Percentiles rank a stretch among this genome's conserved stretches.
Conservation (phyloP, 2,329 filamentous ascomycete genomes). For the Graphiopsis chlorocephala region DNA sequence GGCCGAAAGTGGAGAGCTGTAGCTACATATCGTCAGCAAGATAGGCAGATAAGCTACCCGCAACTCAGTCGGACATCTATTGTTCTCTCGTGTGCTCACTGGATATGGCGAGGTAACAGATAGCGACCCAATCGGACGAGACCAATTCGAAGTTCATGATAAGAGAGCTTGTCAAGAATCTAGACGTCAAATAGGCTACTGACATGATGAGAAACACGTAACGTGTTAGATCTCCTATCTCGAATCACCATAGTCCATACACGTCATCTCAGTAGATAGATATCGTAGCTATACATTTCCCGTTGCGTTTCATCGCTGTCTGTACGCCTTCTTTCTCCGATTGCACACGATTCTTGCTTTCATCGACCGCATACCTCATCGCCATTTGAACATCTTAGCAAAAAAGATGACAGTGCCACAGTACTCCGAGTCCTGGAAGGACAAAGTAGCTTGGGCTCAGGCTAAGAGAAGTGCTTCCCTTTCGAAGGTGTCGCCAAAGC, state of each 20-base stretch:
- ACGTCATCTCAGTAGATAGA: not conserved
- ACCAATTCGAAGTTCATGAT: not conserved
- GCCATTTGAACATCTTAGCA: not conserved
- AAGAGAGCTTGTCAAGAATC: not conserved
- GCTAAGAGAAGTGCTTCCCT: conserved; percentile 6
- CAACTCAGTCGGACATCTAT: not conserved
- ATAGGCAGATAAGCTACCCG: not conserved
- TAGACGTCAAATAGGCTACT: not conserved
- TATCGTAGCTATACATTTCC: not conserved
- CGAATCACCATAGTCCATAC: too few species aligned
- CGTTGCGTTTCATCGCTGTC: not conserved
- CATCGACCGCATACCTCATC: not conserved
- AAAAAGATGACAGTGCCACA: not conserved
- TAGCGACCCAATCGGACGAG: not conserved
- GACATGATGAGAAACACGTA: not conserved
- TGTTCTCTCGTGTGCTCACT: not conserved
- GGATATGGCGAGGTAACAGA: not conserved
- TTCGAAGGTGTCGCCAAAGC: conserved; percentile 1
- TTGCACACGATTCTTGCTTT: not conserved
- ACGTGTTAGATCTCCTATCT: too few species aligned
- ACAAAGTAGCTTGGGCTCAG: conserved; percentile 2
- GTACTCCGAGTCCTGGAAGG: not conserved
- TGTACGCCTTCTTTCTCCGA: not conserved
- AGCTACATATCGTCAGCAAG: not conserved
- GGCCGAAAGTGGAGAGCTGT: not conserved